A percentile compares a stretch with the other conserved stretches of the same genome.
Evolutionary conservation across 441 rosid genomes (phyloP).

Genomic region (Eutrema salsugineum): DNA sequence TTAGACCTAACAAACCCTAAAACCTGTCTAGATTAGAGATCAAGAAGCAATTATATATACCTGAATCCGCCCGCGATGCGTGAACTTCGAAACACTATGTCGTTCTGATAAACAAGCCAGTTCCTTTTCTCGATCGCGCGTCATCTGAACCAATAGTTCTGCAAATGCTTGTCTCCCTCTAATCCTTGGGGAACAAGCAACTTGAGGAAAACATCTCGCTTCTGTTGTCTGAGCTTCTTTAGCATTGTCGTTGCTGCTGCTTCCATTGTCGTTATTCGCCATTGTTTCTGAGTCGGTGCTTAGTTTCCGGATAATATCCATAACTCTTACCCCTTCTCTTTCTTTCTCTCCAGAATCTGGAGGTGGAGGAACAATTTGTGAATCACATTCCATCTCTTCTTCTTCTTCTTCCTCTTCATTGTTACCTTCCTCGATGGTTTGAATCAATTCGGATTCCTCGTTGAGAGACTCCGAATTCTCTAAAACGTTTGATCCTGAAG

Average conservation of each 20-base stretch:
- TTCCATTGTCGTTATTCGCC: slow-evolving; percentile 6
- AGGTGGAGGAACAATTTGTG: slow-evolving; percentile 21
- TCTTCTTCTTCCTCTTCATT: slow-evolving; percentile 24
- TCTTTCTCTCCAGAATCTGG: slow-evolving; percentile 47
- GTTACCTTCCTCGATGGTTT: slow-evolving; percentile 29
- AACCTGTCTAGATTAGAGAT: neutral
- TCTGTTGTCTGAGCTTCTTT: slow-evolving; percentile 34
- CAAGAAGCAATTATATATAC: slow-evolving; percentile 21
- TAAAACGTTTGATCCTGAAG: slow-evolving; percentile 31
- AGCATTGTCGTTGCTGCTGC: neutral
- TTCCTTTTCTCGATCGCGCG: slow-evolving; percentile 59
- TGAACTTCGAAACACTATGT: slow-evolving; percentile 59
- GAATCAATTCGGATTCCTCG: slow-evolving; percentile 32
- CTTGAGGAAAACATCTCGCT: slow-evolving; percentile 29
- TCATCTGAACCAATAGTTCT: slow-evolving; percentile 61
- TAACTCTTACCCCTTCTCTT: slow-evolving; percentile 55
- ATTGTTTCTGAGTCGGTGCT: slow-evolving; percentile 37
- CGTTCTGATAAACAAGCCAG: slow-evolving; percentile 45
- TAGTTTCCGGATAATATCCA: slow-evolving; percentile 66
- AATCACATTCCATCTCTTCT: slow-evolving; percentile 41
- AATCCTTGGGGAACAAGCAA: slow-evolving; percentile 51
- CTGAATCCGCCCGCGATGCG: slow-evolving; percentile 85
- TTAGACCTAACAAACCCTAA: slow-evolving; percentile 20
- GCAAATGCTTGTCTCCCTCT: slow-evolving; percentile 84
- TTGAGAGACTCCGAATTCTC: slow-evolving; percentile 8